Evolutionary conservation across 73 alveolate genomes (phyloP), one percentile per base, ranked within the genome.

Genomic region (Paramecium sexaurelia): DNA sequence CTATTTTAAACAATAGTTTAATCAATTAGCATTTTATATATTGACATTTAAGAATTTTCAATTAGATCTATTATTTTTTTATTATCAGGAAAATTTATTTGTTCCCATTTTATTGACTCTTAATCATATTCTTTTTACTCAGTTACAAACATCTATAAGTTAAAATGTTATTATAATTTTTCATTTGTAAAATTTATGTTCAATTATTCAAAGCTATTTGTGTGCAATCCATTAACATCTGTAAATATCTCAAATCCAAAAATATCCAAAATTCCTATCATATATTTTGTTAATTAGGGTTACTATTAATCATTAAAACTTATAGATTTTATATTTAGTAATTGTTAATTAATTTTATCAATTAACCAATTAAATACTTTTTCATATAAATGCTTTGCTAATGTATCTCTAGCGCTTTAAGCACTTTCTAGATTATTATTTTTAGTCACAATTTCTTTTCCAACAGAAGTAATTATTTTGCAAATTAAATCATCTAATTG

Each of bases 141-240:
- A 5, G 37, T 20, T 35, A 35, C 43, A 33, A 71, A 71, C 56
- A 98, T 96, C 40, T 98, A 98, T 32, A 93, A 90, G 20, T 96
- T 98, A 86, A 96, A 98, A 41, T 96, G 95, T 75, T 98, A 93
- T 83, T 97, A 98, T 33, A 98, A 93, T 91, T 97, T 97, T 85
- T 98, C 99, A 87, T 98, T 98, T n/a, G 99, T 98, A 86, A 94
- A 98, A 84, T 98, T 98, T 57, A 98, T 98, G 91, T 98, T 95
- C 85, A 98, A 92, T 92, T 98, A 96, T 84, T 98, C 99, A 92
- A 98, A 98, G 57, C 96, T 93, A 91, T 98, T 98, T 73, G 94
- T 98, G 61, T 96, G 83, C 11, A 61, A 61, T 13, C 97, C 96
- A 92, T 98, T 98, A 85, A 92, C 97, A 78, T 95, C 94, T 13